Conservation (phyloP, 371 early-diverging fungal genomes). For the Gilbertella persicaria region DNA sequence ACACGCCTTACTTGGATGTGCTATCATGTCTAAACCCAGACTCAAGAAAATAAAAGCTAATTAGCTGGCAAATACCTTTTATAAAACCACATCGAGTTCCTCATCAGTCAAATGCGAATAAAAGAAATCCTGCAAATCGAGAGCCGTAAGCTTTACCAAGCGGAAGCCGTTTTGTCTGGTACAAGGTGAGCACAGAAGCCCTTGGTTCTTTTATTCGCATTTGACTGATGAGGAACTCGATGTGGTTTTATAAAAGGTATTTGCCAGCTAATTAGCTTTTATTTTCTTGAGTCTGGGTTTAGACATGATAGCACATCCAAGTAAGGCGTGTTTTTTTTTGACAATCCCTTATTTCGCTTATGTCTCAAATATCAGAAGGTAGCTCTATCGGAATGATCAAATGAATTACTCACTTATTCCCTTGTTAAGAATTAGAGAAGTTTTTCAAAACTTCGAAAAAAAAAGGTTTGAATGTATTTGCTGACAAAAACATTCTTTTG, state of each 20-base stretch:
- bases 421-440: constrained; percentile 5
- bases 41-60: too few species aligned
- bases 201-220: constrained; percentile 7
- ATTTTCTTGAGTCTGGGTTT: constrained; percentile 1
- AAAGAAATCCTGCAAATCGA: too few species aligned
- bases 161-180: constrained; percentile 8
- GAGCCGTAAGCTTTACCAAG: constrained; percentile 10
- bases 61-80: too few species aligned
- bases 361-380: too few species aligned
- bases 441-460: constrained; percentile 3
- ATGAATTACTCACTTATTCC: neutral
- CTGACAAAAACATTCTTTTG: neutral
- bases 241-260: constrained; percentile 6
- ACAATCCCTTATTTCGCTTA: too few species aligned
- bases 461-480: neutral
- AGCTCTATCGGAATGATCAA: too few species aligned
- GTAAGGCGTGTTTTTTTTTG: too few species aligned
- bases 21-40: constrained; percentile 5
- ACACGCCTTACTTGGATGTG: too few species aligned
- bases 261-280: too few species aligned
- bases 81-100: too few species aligned
- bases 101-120: too few species aligned
- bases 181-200: constrained; percentile 12
- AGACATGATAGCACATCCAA: too few species aligned
- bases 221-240: constrained; percentile 2